phyloP scores from a whole-genome alignment of 176 grass and related monocot genomes.

The Eremochloa ophiuroides region DNA sequence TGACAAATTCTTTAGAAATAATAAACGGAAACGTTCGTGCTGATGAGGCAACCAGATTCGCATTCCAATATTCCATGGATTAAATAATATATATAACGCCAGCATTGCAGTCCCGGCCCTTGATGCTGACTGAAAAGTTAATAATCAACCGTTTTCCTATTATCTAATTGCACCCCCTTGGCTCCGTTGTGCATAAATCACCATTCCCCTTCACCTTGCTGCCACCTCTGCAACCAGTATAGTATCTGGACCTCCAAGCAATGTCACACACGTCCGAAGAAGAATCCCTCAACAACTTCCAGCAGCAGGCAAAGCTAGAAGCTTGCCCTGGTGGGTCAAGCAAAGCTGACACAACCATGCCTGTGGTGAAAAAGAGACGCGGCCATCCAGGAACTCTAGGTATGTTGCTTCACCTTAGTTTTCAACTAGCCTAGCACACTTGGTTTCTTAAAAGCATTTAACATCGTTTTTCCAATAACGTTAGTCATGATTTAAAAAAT shows the following conservation, averaged over 20 bases:
- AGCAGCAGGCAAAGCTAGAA: conserved; percentile 40
- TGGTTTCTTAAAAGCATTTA: conserved; percentile 8
- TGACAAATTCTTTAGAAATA: conserved; percentile 21
- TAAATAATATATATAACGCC: not conserved
- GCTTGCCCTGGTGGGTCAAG: conserved; percentile 27
- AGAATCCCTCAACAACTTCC: conserved; percentile 47
- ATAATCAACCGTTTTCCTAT: conserved; percentile 15
- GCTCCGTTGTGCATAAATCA: conserved; percentile 45
- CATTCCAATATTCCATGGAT: not conserved
- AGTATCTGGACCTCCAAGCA: conserved; percentile 7
- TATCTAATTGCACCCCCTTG: conserved; percentile 14
- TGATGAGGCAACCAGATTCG: conserved; percentile 19
- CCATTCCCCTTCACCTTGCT: conserved; percentile 4
- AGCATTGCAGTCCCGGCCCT: conserved; percentile 29
- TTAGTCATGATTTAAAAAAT: not conserved
- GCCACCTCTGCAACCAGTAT: conserved; percentile 10
- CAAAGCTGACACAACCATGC: conserved; percentile 21
- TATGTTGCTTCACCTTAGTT: conserved; percentile 1
- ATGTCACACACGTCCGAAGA: conserved; percentile 62
- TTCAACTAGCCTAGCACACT: not conserved
- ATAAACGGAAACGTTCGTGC: conserved; percentile 26
- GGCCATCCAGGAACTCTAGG: conserved; percentile 54
- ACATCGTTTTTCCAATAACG: not conserved
- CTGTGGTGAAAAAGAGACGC: conserved; percentile 46
- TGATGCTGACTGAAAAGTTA: conserved; percentile 36